phyloP scores from a whole-genome alignment of 768 basidiomycete species.

The Lactarius quietus region DNA sequence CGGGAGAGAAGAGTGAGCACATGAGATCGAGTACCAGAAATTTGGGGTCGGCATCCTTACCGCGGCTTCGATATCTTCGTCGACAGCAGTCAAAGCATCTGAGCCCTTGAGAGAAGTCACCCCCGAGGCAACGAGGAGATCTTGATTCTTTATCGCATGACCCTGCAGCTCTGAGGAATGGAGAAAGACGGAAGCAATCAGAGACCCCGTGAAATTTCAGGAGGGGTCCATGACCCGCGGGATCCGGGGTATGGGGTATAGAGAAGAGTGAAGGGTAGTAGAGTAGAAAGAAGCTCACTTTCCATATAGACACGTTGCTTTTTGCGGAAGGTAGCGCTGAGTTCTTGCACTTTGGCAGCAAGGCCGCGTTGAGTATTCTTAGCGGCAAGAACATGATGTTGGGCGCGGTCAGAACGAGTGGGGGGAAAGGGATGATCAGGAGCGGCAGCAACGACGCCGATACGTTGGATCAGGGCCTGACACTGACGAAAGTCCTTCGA shows the following conservation, averaged over 20 bases:
- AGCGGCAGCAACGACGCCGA: conserved; percentile 42
- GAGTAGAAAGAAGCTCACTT: conserved; percentile 56
- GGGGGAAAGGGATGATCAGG: conserved; percentile 65
- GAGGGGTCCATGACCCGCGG: conserved; percentile 19
- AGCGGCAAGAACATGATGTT: conserved; percentile 60
- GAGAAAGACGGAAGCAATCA: conserved; percentile 1
- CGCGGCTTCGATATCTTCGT: conserved; percentile 87
- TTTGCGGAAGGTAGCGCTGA: conserved; percentile 90
- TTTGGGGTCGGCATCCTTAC: conserved; percentile 40
- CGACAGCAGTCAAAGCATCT: conserved; percentile 78
- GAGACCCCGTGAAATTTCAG: neutral
- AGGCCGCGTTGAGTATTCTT: conserved; percentile 95
- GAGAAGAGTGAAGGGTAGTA: conserved; percentile 10
- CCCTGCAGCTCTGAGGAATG: conserved; percentile 77
- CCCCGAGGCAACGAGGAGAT: conserved; percentile 87
- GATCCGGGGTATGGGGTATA: conserved; percentile 20
- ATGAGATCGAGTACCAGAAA: conserved; percentile 10
- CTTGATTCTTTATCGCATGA: conserved; percentile 96
- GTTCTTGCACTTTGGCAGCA: conserved; percentile 93
- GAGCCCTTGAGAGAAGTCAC: conserved; percentile 76
- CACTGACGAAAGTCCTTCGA: conserved; percentile 41
- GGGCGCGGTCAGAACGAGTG: conserved; percentile 40
- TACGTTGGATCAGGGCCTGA: conserved; percentile 66
- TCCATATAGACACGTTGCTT: conserved; percentile 99
- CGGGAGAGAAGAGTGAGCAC: conserved; percentile 21